A percentile compares a stretch with the other conserved stretches of the same genome.
These are phyloP conservation scores for Sugiyamaella paludigena DNA, from an alignment of 1,139 yeast species.

Conservation along the genomic window DNA sequence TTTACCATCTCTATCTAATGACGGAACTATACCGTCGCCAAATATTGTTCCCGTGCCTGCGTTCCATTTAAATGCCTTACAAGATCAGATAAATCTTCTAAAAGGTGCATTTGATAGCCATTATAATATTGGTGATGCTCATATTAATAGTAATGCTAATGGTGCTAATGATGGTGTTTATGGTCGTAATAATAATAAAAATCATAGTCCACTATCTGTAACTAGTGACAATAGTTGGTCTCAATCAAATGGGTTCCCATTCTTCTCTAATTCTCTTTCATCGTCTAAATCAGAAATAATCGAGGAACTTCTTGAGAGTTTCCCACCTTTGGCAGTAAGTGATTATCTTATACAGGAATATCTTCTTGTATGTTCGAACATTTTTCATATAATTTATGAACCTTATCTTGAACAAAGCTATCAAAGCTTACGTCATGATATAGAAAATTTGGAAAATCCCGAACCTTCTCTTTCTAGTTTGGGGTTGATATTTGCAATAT, in stretches of 20 bases:
- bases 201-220: too few species aligned
- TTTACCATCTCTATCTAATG: neutral
- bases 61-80: slow-evolving; percentile 14
- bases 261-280: neutral
- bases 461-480: slow-evolving; percentile 5
- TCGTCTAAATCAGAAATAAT: neutral
- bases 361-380: slow-evolving; percentile 9
- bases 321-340: slow-evolving; percentile 14
- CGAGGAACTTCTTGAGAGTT: slow-evolving; percentile 2
- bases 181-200: too few species aligned
- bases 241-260: slow-evolving; percentile 9
- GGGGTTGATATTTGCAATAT: slow-evolving; percentile 12
- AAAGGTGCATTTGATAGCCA: slow-evolving; percentile 11
- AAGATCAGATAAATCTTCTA: slow-evolving; percentile 14
- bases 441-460: slow-evolving; percentile 2
- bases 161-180: too few species aligned
- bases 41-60: slow-evolving; percentile 10
- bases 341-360: slow-evolving; percentile 14
- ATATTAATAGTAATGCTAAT: neutral
- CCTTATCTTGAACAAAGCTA: slow-evolving; percentile 10
- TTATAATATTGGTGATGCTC: neutral
- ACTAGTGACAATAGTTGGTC: neutral
- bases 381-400: slow-evolving; percentile 13
- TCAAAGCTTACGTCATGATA: slow-evolving; percentile 5
- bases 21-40: slow-evolving; percentile 1